Evolutionary conservation across 2,329 filamentous ascomycete species (phyloP), one percentile per base, ranked within the genome.

Genomic region (Phaeosphaeria sp.): DNA sequence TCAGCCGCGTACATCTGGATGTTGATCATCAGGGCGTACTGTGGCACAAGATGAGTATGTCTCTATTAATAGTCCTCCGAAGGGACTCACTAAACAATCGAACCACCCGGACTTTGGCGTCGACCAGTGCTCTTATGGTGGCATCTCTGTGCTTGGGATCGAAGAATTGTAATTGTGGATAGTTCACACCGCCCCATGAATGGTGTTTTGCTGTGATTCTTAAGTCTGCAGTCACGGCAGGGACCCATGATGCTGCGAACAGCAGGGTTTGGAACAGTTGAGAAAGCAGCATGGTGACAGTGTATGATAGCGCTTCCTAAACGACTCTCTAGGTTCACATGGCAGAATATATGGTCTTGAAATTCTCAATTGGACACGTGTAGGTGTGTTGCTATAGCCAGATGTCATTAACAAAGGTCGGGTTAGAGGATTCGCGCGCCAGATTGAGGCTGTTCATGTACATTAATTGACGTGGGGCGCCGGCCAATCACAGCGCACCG

Each of bases 151-250:
- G 64, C 8, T 58, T 11, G 1, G 68, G 70, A 8, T 66, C 61
- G 42, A 75, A 60, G 64, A 66, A 75, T 47, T 76, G 74, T 8
- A 77, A 57, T 20, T 60, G 57, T 3, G 73, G 73, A 55, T 68
- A 72, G 51, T 76, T 76, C 33, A 77, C 72, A 18, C 74, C 74
- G 21, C 69, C 74, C 52, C 74, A 77, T 3, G 74, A 73, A 55
- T 73, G 69, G 33, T 72, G 58, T 44, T 73, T 53, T 17, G 68
- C 66, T 30, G 67, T 73, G 30, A 76, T 73, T 36, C 68, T 66
- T 43, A 74, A 52, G 46, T 65, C 55, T n/a, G 67, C 65, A 9
- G 58, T 45, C 1, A 59, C 64, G 25, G 57, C 57, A 15, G 51
- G 36, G 6, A 63, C 49, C 44, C 67, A 61, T 17, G 61, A 52